A percentile compares a stretch with the other conserved stretches of the same genome.
Conservation (phyloP, 495 filamentous ascomycete genomes). For the Lentithecium fluviatile region DNA sequence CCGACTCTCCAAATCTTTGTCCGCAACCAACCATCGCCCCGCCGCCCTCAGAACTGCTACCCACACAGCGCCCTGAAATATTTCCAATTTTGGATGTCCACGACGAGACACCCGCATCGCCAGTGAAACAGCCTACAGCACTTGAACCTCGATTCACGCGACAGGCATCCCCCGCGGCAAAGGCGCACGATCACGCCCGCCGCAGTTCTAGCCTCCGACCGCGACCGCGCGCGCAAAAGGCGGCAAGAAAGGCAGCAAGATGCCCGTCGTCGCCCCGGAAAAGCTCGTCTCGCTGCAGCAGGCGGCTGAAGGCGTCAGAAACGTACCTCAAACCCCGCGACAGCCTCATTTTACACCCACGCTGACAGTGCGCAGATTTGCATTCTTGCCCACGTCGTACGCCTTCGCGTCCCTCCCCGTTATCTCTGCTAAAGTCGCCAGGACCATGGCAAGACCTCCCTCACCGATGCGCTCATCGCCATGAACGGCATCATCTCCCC, state of each 20-base stretch:
- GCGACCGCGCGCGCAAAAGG: neutral
- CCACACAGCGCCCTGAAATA: neutral
- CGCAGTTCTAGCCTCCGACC: neutral
- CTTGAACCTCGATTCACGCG: neutral
- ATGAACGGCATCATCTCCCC: conserved; percentile 99
- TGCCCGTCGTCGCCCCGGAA: conserved; percentile 86
- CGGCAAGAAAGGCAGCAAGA: conserved; percentile 39
- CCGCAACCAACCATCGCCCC: conserved; percentile 26
- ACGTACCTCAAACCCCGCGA: conserved; percentile 54
- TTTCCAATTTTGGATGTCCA: neutral
- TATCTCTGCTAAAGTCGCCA: conserved; percentile 34
- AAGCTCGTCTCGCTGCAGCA: conserved; percentile 82
- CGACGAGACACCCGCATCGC: neutral
- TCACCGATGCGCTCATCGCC: conserved; percentile 93
- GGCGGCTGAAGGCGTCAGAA: conserved; percentile 81
- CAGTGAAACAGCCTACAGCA: conserved; percentile 15
- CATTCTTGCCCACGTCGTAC: conserved; percentile 92
- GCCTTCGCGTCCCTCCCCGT: conserved; percentile 39
- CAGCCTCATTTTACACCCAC: neutral
- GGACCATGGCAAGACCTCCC: conserved; percentile 98
- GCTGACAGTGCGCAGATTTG: conserved; percentile 71
- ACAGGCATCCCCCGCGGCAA: neutral
- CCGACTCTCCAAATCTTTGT: conserved; percentile 7
- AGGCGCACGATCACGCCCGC: neutral
- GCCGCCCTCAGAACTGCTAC: neutral